Base-by-base conservation (phyloP, 805 yeast genomes). In the Metschnikowia koreensis region DNA sequence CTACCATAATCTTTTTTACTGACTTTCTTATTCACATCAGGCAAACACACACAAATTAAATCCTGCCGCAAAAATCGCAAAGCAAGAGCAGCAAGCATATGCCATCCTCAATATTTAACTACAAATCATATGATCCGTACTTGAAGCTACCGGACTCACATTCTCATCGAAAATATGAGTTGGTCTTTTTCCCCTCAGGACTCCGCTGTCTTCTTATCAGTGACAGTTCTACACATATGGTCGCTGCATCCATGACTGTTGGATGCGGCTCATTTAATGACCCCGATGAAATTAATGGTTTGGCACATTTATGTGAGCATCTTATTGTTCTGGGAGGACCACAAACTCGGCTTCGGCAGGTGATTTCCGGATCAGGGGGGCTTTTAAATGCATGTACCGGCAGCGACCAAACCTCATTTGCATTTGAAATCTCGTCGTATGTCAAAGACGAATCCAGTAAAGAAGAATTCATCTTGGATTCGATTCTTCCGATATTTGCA, bases 291-390 rank as follows among this genome's bases (percentile, higher is more conserved):
- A 59, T 86, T 1, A 83, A 83, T 0, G 99, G 99, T 0, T 63
- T 93, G 37, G 98, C 98, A 0, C 99, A 93, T 70, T 78, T 89
- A 52, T 86, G 96, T 60, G 97, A 90, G 62, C 97, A 90, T 65
- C 74, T 87, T 76, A 50, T 84, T 2, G 68, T 81, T 34, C 73
- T 76, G 47, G 56, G 61, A 47, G 64, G 50, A 53, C 66, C 53
- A 66, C 67, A 52, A 66, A 62, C 51, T 43, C 63, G 48, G 65
- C 27, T 71, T 64, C 56, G 56, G 61, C 50, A 87, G 86, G 58
- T 67, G 74, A 46, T 84, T 65, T 55, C 84, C 87, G 0, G 63
- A 68, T 65, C 74, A 37, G 84, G 86, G 16, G 94, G 94, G 1
- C 57, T 69, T 0, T 66, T 76, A 47, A 87, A 86, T 66, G 96